These are phyloP conservation scores for Cystobasidium onofrii DNA, from an alignment of 768 basidiomycete species.

Conservation along the genomic window DNA sequence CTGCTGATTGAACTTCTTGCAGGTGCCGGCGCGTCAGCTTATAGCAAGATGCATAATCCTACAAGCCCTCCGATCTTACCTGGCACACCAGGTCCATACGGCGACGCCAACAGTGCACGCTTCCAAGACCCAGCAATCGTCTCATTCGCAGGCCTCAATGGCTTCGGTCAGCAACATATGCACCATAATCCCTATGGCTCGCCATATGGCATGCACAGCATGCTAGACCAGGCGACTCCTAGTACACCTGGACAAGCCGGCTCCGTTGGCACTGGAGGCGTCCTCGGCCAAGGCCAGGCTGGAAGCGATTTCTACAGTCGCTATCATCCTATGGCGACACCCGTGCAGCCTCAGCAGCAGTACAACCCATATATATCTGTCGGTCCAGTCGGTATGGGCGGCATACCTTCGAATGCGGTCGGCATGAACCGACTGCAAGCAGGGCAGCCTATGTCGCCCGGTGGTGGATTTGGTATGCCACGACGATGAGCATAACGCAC, in stretches of 20 bases:
- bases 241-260: conserved; percentile 2
- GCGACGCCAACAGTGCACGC: neutral
- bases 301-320: conserved; percentile 23
- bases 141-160: conserved; percentile 18
- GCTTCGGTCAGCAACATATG: conserved; percentile 16
- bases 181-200: conserved; percentile 10
- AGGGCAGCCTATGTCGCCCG: conserved; percentile 16
- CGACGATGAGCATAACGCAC: conserved; percentile 16
- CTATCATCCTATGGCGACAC: conserved; percentile 23
- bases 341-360: conserved; percentile 23
- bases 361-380: conserved; percentile 28
- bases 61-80: conserved; percentile 23
- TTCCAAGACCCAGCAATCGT: conserved; percentile 30
- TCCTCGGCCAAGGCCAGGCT: neutral
- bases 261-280: neutral
- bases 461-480: conserved; percentile 24
- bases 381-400: conserved; percentile 23
- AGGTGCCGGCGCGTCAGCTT: neutral
- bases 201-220: neutral
- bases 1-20: conserved; percentile 1
- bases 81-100: neutral
- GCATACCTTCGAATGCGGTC: neutral
- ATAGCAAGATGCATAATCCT: neutral
- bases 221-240: neutral
- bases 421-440: conserved; percentile 10